Conservation (phyloP, 1,284 basidiomycete species). For the Inonotus obliquus region DNA sequence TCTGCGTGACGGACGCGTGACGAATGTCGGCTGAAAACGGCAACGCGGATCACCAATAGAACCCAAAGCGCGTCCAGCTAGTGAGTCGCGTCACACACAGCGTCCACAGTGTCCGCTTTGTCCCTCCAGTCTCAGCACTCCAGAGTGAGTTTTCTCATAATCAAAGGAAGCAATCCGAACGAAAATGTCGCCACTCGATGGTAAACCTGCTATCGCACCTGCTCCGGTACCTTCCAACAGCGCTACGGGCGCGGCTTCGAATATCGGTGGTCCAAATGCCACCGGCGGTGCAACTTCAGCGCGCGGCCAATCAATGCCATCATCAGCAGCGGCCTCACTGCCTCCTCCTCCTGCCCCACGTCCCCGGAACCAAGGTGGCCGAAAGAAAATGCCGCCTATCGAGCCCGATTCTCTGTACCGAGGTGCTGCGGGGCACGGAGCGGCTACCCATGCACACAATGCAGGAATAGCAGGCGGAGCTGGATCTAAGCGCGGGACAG, state of each 20-base stretch:
- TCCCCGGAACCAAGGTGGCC: slow-evolving; percentile 3
- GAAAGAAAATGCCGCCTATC: slow-evolving; percentile 5
- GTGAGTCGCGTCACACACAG: background rate
- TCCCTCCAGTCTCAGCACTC: no score
- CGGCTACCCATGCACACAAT: background rate
- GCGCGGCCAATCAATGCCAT: background rate
- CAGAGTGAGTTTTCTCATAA: background rate
- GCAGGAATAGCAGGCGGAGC: background rate
- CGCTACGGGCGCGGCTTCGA: background rate
- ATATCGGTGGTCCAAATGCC: background rate
- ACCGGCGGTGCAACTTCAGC: no score
- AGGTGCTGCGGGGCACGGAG: background rate
- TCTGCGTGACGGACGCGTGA: background rate
- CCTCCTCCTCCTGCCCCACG: background rate
- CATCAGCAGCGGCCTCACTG: background rate
- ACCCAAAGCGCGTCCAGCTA: slow-evolving; percentile 1
- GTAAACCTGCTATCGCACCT: background rate
- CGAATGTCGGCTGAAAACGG: background rate
- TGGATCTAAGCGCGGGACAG: slow-evolving; percentile 28
- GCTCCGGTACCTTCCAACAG: background rate
- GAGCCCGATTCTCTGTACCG: slow-evolving; percentile 18
- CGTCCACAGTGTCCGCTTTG: background rate
- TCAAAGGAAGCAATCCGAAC: background rate
- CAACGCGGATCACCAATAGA: no score
- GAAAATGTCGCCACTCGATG: background rate